These are phyloP conservation scores for Leptodontidium sp. DNA, from an alignment of 2,329 filamentous ascomycete genomes.

Conservation along the genomic window DNA sequence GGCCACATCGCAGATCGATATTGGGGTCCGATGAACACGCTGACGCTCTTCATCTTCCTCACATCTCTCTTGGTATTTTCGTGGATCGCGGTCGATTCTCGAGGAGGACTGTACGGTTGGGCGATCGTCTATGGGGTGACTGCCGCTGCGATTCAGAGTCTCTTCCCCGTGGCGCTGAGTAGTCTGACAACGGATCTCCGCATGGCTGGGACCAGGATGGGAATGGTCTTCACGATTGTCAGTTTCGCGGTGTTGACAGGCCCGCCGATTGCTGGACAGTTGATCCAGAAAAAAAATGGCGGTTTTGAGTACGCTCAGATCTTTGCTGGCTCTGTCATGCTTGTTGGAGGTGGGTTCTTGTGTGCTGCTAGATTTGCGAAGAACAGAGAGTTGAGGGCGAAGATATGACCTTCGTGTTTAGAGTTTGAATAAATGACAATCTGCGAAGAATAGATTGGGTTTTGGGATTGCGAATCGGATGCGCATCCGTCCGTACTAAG, in stretches of 20 bases:
- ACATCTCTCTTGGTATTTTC: constrained; percentile 49
- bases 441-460: background rate
- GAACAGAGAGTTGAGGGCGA: constrained; percentile 45
- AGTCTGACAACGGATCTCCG: constrained; percentile 60
- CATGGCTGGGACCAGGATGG: constrained; percentile 63
- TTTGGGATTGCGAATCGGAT: background rate
- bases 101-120: constrained; percentile 57
- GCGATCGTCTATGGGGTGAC: constrained; percentile 59
- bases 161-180: constrained; percentile 60
- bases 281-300: constrained; percentile 56
- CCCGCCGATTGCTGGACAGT: constrained; percentile 60
- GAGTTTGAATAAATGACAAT: background rate
- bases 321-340: constrained; percentile 56
- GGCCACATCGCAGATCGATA: constrained; percentile 57
- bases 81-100: constrained; percentile 58
- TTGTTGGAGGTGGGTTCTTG: constrained; percentile 54
- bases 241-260: constrained; percentile 62
- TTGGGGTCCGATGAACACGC: constrained; percentile 60
- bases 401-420: constrained; percentile 34
- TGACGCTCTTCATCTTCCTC: constrained; percentile 54
- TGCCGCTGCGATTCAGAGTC: constrained; percentile 57
- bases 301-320: constrained; percentile 60
- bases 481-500: background rate
- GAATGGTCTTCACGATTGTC: constrained; percentile 61
- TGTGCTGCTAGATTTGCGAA: constrained; percentile 51